Conservation (phyloP, 192 early-diverging fungal species). For the Gryganskiella cystojenkinii region DNA sequence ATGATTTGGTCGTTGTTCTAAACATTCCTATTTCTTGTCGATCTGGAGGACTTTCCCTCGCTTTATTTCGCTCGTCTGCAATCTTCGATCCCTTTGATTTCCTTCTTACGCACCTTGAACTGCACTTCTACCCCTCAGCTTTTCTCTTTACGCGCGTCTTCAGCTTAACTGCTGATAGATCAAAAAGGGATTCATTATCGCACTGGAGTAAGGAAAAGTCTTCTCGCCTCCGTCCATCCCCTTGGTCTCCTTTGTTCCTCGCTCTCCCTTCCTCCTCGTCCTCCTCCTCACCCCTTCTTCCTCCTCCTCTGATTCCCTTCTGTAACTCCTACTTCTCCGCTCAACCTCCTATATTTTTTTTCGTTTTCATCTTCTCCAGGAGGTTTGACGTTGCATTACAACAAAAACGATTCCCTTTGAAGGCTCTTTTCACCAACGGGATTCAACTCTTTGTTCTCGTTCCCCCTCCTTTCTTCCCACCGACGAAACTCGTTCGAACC, state of each 20-base stretch:
- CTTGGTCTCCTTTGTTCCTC: background rate
- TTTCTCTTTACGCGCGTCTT: too few relatives aligned
- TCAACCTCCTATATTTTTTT: background rate
- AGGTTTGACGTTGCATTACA: background rate
- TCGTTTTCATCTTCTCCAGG: background rate
- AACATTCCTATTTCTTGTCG: too few relatives aligned
- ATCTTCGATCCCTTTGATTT: too few relatives aligned
- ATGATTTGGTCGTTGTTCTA: too few relatives aligned
- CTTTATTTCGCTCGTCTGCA: too few relatives aligned
- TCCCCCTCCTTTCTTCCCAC: background rate
- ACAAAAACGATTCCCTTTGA: background rate
- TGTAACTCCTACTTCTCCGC: background rate
- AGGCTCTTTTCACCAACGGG: background rate
- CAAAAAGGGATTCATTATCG: too few relatives aligned
- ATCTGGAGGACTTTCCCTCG: too few relatives aligned
- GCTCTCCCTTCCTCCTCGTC: background rate
- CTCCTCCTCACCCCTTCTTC: background rate
- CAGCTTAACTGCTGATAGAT: too few relatives aligned
- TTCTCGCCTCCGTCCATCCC: background rate
- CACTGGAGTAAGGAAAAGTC: too few relatives aligned
- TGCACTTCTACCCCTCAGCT: too few relatives aligned
- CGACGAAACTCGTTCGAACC: too few relatives aligned
- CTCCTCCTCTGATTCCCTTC: background rate
- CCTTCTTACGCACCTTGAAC: too few relatives aligned
- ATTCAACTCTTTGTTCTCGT: background rate